Base-by-base conservation (phyloP, 2,329 filamentous ascomycete genomes). In the Aspergillus uvarum region DNA sequence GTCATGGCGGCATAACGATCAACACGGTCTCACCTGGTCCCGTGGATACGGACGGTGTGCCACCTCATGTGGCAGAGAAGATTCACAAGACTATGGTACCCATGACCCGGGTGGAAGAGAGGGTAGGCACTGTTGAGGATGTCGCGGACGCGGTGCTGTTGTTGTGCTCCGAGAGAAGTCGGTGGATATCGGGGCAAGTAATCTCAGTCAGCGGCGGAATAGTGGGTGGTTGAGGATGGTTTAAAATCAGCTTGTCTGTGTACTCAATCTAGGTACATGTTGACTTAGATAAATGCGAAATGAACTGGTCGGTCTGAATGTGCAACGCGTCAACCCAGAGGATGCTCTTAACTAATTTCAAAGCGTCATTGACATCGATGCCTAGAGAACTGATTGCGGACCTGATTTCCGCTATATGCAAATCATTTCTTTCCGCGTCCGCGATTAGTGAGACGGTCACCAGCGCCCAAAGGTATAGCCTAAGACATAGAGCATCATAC, bases 181-280 rank as follows among this genome's bases (percentile, higher is more conserved):
- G 59, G 12, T 60, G 59, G 59, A 58, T 60, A 29, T 57, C 59
- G 2, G 59, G 59, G n/a, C 59, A 60, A 32, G 24, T 58, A 7
- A 44, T 60, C 35, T 60, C 59, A 14, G 59, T 53, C 22, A 60
- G 59, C 53, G 59, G 59, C 4, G 59, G 59, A n/a, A 54, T 54
- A 31, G 52, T 54, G 26, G 52, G 52, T 32, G 52, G 52, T 44
- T 54, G n/a, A 47, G n/a, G 10, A 14, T 6, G 29, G 4, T 4
- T 24, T 22, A 2, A 14, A 1, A 11, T 31, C 2, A 10, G 22
- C 16, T 44, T 44, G 38, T 44, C n/a, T 44, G n/a, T 16, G 19
- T 47, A 12, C 2, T 16, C 16, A 19, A 10, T n/a, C n/a, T 54
- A 54, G 24, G n/a, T 32, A 54, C 52, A 47, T n/a, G 24, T 21